Evolutionary conservation across 106 monocot genomes (phyloP).

Genomic region (Dendrobium huoshanense): DNA sequence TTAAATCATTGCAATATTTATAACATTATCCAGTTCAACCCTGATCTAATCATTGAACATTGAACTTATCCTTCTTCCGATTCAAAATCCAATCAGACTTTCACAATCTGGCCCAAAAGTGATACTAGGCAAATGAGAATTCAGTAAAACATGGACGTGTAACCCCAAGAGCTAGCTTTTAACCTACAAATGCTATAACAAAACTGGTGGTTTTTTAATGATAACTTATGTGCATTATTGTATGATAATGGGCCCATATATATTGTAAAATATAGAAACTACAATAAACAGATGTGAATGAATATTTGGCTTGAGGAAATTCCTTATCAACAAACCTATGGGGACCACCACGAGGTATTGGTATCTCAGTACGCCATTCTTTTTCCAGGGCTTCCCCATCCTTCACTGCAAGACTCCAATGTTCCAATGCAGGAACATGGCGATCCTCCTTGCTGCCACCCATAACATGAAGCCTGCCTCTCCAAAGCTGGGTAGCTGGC

Average conservation of each 20-base stretch:
- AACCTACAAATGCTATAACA: not conserved
- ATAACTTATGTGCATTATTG: not conserved
- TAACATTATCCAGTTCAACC: no score
- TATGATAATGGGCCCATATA: not conserved
- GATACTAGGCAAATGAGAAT: no score
- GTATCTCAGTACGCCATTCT: conserved; percentile 73
- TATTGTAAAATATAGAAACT: not conserved
- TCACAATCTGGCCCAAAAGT: no score
- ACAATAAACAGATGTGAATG: not conserved
- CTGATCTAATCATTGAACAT: no score
- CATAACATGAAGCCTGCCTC: conserved; percentile 96
- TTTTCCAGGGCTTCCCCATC: conserved; percentile 88
- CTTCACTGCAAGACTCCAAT: conserved; percentile 92
- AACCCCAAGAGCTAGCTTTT: not conserved
- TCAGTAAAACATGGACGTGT: no score
- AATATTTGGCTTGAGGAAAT: not conserved
- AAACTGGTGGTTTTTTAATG: not conserved
- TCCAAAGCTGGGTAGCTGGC: conserved; percentile 94
- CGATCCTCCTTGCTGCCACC: conserved; percentile 93
- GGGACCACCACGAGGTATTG: conserved; percentile 89
- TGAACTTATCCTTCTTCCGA: no score
- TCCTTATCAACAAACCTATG: conserved; percentile 45
- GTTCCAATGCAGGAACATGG: conserved; percentile 75
- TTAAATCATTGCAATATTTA: no score
- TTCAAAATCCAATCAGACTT: no score